Evolutionary conservation across 169 alveolate genomes (phyloP), one percentile per base, ranked within the genome.

Genomic region (Cyclospora cayetanensis): DNA sequence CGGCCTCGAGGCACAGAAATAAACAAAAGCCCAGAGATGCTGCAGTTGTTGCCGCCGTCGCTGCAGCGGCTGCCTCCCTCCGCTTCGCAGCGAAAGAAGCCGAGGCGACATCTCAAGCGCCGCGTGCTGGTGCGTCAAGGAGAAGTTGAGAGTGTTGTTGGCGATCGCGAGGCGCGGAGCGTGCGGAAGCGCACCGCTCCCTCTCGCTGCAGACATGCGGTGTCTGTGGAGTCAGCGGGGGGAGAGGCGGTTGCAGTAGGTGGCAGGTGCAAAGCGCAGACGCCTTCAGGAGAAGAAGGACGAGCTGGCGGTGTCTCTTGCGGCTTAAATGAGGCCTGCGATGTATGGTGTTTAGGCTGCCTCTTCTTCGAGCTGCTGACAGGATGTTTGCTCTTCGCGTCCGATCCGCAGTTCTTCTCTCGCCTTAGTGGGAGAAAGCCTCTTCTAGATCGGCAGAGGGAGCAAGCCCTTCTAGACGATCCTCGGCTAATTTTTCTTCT

Each of bases 321-420:
- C 66, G 43, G 42, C 2, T 2, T 5, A 66, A n/a, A 34, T 41
- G 96, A 29, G 93, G 95, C 98, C 35, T 94, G 98, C 84, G 99
- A 98, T 94, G 95, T 98, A 2, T 98, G 99, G 99, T 91, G 97
- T 55, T 90, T 97, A 55, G 99, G 99, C 18, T 98, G 99, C 84
- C 90, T 98, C 46, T 94, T 98, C 66, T 97, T 93, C 91, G 99
- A 98, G 95, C 95, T 98, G 41, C 95, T 97, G 66, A 97, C 99
- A 7, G 98, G 99, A 2, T 97, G 97, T 50, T 95, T 96, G 35
- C 91, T 92, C 27, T 91, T 91, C 42, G 83, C 70, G 89, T 72
- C 22, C 31, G 89, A 65, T 68, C 90, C 90, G 1, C 11, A 18
- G 25, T 82, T 82, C 34, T 82, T 34, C 34, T 37, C 39, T 35